phyloP scores from a whole-genome alignment of 768 basidiomycete genomes.

The Omphalotus guepiniiformis region DNA sequence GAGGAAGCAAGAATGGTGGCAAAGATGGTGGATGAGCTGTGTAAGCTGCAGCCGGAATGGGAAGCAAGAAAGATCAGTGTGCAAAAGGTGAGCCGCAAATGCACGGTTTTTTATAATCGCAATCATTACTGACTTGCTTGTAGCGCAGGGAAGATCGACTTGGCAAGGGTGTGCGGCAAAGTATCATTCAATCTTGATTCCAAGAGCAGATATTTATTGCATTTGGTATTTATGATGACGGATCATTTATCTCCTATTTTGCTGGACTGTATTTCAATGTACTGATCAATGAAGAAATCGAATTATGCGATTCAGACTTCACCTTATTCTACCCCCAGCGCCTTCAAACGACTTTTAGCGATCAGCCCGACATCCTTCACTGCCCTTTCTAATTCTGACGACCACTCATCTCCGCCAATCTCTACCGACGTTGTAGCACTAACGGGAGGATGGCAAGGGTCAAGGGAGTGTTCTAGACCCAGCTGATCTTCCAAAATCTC shows the following conservation, averaged over 20 bases:
- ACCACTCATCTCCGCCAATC: conserved; percentile 49
- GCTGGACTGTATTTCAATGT: neutral
- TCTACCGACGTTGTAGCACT: conserved; percentile 34
- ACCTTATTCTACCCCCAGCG: conserved; percentile 35
- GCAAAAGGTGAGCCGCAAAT: conserved; percentile 39
- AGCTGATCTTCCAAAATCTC: conserved; percentile 77
- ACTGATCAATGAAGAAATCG: neutral
- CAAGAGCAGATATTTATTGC: neutral
- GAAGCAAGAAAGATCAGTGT: conserved; percentile 48
- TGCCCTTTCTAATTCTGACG: conserved; percentile 64
- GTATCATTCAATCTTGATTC: neutral
- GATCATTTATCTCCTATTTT: too few species aligned
- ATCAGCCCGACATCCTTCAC: conserved; percentile 71
- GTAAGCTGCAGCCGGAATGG: conserved; percentile 56
- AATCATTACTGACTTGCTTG: conserved; percentile 1
- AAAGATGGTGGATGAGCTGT: conserved; percentile 51
- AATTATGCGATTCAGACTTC: conserved; percentile 15
- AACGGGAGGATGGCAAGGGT: conserved; percentile 35
- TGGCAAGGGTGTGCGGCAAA: neutral
- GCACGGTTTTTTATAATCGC: neutral
- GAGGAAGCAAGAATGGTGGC: conserved; percentile 41
- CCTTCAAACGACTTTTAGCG: conserved; percentile 61
- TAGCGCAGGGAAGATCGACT: conserved; percentile 3
- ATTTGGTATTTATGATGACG: too few species aligned
- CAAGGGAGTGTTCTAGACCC: conserved; percentile 46